Conservation (phyloP, 352 stramenopile species). For the Pythium volutum region DNA sequence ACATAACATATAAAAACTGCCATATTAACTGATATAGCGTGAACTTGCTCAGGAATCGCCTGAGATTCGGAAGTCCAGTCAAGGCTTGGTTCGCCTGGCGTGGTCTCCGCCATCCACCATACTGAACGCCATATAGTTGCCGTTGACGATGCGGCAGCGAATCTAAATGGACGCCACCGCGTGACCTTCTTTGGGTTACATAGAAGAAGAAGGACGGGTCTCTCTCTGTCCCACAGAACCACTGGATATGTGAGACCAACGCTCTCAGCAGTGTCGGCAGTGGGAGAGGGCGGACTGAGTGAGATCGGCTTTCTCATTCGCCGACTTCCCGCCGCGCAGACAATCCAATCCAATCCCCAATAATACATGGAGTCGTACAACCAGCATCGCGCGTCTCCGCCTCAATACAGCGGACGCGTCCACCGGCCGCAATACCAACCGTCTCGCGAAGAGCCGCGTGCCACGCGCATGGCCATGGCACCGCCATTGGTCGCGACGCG, state of each 20-base stretch:
- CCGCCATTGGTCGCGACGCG: slow-evolving; percentile 16
- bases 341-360: too few relatives aligned
- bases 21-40: too few relatives aligned
- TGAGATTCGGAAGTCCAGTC: background rate
- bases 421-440: background rate
- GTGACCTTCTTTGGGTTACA: too few relatives aligned
- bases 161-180: too few relatives aligned
- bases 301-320: background rate
- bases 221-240: background rate
- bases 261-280: too few relatives aligned
- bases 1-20: too few relatives aligned
- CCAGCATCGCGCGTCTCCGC: background rate
- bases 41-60: background rate
- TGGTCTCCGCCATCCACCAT: background rate
- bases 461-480: slow-evolving; percentile 14
- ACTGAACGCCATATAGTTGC: background rate
- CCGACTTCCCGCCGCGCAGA: background rate
- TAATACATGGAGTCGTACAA: background rate
- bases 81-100: background rate
- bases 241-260: background rate
- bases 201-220: background rate
- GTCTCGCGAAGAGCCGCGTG: background rate
- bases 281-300: background rate
- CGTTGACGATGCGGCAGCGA: background rate
- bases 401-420: background rate